Evolutionary conservation across 208 protist species (phyloP).

Genomic region (Trypanosoma cruzi): DNA sequence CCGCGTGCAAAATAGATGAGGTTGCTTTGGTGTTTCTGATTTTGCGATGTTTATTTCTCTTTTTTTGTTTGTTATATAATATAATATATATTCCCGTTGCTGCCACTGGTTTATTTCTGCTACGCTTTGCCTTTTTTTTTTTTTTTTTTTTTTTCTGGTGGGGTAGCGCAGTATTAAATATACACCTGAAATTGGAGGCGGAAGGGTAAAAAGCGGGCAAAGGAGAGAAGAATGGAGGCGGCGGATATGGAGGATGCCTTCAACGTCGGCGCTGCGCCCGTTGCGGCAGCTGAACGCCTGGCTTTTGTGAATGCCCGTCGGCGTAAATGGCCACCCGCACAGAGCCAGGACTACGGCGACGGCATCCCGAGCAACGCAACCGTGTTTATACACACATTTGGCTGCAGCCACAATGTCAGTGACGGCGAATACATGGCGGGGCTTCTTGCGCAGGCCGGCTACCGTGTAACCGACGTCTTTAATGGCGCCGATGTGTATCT

Average conservation of each 20-base stretch:
- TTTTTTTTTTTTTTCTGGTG: not conserved
- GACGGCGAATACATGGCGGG: constrained; percentile 92
- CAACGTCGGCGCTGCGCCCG: not conserved
- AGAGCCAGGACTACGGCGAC: constrained; percentile 28
- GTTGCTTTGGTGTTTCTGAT: too few species aligned
- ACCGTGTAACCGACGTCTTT: constrained; percentile 42
- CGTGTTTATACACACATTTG: constrained; percentile 83
- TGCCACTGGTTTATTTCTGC: too few species aligned
- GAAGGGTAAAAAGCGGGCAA: not conserved
- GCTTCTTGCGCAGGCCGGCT: constrained; percentile 59
- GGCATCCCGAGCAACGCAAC: constrained; percentile 44
- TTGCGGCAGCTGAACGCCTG: not conserved
- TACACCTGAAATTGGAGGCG: not conserved
- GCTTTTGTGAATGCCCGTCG: constrained; percentile 23
- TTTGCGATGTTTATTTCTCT: too few species aligned
- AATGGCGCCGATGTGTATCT: constrained; percentile 58
- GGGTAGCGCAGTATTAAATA: not conserved
- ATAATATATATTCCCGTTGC: too few species aligned
- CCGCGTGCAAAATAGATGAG: too few species aligned
- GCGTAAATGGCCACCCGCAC: not conserved
- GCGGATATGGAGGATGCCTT: constrained; percentile 26
- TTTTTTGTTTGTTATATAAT: too few species aligned
- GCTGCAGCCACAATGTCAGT: constrained; percentile 78
- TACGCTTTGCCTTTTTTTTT: too few species aligned
- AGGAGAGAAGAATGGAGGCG: constrained; percentile 4